A percentile compares a stretch with the other conserved stretches of the same genome.
phyloP scores from a whole-genome alignment of 2,329 filamentous ascomycete species.

The Tricladium varicosporioides region DNA sequence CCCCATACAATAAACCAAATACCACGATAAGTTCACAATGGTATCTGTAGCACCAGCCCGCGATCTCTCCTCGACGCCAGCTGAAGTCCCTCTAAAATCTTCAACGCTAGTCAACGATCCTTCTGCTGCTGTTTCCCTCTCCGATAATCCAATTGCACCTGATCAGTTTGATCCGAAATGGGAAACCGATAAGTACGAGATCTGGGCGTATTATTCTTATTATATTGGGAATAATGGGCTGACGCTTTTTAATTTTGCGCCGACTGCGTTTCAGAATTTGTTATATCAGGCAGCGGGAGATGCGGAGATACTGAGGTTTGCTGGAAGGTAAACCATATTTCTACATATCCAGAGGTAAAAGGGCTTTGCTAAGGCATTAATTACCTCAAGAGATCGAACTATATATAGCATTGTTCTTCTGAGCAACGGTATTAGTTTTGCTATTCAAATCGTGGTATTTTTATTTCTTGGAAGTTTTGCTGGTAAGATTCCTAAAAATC shows the following conservation, averaged over 20 bases:
- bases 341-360: neutral
- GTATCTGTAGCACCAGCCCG: slow-evolving; percentile 16
- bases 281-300: slow-evolving; percentile 58
- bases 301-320: slow-evolving; percentile 51
- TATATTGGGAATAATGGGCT: slow-evolving; percentile 67
- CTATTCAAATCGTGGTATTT: slow-evolving; percentile 57
- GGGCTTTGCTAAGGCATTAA: too few relatives aligned
- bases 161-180: slow-evolving; percentile 53
- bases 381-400: slow-evolving; percentile 43
- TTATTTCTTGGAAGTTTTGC: slow-evolving; percentile 45
- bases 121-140: slow-evolving; percentile 20
- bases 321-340: slow-evolving; percentile 37
- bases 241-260: slow-evolving; percentile 52
- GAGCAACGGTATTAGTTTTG: slow-evolving; percentile 66
- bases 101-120: neutral
- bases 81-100: slow-evolving; percentile 16
- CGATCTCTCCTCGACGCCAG: slow-evolving; percentile 14
- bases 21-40: slow-evolving; percentile 8
- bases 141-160: slow-evolving; percentile 45
- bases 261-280: slow-evolving; percentile 63
- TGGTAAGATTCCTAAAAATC: slow-evolving; percentile 1
- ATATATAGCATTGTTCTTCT: slow-evolving; percentile 65
- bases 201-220: slow-evolving; percentile 59
- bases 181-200: slow-evolving; percentile 50
- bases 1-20: neutral